These are phyloP conservation scores for Buxus sempervirens DNA, from an alignment of 164 flowering plant species.

Conservation along the genomic window DNA sequence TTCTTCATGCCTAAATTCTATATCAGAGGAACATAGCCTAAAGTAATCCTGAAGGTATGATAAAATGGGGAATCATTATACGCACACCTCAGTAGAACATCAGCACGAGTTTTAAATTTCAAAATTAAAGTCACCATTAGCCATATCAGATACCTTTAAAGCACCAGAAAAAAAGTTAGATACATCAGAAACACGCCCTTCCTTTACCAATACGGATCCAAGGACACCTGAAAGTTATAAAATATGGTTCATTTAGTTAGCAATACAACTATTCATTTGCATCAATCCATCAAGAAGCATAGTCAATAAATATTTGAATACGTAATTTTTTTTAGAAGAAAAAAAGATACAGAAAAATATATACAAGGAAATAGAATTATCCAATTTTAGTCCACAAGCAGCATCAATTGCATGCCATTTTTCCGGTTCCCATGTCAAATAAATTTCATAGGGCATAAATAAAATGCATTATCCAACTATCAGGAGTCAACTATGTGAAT, in stretches of 20 bases:
- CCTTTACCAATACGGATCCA: slow-evolving; percentile 72
- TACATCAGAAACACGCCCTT: slow-evolving; percentile 52
- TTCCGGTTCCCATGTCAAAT: background rate
- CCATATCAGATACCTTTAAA: slow-evolving; percentile 52
- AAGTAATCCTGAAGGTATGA: background rate
- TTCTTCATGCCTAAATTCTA: background rate
- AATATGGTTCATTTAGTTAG: slow-evolving; percentile 1
- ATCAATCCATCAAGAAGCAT: background rate
- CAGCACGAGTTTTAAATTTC: background rate
- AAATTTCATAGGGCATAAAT: background rate
- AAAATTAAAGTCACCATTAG: background rate
- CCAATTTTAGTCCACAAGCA: background rate
- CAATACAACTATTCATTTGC: background rate
- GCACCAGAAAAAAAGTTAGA: slow-evolving; percentile 65
- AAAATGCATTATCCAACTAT: no score
- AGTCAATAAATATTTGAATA: background rate
- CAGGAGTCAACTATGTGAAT: no score
- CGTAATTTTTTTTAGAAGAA: no score
- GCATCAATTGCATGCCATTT: background rate
- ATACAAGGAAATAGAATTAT: background rate
- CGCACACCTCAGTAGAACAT: background rate
- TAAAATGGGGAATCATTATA: background rate
- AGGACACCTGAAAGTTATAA: slow-evolving; percentile 47
- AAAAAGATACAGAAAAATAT: background rate
- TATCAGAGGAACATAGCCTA: background rate